A percentile compares a stretch with the other conserved stretches of the same genome.
These are phyloP conservation scores for Lodderomyces orthopsilosis DNA, from an alignment of 1,139 yeast genomes.

Conservation along the genomic window DNA sequence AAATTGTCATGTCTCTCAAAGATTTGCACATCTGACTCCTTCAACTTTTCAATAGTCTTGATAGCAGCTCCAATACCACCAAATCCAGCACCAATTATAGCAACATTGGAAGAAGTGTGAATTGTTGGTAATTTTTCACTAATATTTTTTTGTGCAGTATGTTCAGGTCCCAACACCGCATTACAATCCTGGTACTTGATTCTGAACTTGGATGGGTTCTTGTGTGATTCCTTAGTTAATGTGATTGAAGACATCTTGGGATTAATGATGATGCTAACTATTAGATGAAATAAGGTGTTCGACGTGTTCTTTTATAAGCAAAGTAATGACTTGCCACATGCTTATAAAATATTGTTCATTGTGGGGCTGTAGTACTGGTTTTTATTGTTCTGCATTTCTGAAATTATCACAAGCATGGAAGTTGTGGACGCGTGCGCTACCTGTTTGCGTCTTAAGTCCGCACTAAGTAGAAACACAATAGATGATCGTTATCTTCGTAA, in stretches of 20 bases:
- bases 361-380: too few relatives aligned
- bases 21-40: constrained; percentile 33
- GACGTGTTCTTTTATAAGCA: not conserved
- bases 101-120: constrained; percentile 27
- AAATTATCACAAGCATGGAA: not conserved
- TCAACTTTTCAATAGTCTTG: constrained; percentile 28
- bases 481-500: too few relatives aligned
- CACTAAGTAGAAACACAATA: too few relatives aligned
- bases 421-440: too few relatives aligned
- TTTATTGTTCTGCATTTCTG: not conserved
- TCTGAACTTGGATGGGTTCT: constrained; percentile 32
- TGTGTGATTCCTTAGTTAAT: constrained; percentile 32
- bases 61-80: constrained; percentile 41
- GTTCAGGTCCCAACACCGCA: constrained; percentile 24
- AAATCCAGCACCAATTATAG: constrained; percentile 51
- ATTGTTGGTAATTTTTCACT: constrained; percentile 22
- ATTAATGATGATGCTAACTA: not conserved
- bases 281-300: not conserved
- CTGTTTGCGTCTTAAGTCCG: not conserved
- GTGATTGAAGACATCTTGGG: constrained; percentile 22
- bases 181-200: constrained; percentile 28
- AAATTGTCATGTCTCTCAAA: constrained; percentile 45
- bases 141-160: constrained; percentile 2
- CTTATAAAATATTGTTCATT: too few relatives aligned
- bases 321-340: too few relatives aligned